Percentiles rank a stretch among this genome's conserved stretches.
Evolutionary conservation across 2,329 filamentous ascomycete species (phyloP).

Genomic region (Cercospora zeae-maydis): DNA sequence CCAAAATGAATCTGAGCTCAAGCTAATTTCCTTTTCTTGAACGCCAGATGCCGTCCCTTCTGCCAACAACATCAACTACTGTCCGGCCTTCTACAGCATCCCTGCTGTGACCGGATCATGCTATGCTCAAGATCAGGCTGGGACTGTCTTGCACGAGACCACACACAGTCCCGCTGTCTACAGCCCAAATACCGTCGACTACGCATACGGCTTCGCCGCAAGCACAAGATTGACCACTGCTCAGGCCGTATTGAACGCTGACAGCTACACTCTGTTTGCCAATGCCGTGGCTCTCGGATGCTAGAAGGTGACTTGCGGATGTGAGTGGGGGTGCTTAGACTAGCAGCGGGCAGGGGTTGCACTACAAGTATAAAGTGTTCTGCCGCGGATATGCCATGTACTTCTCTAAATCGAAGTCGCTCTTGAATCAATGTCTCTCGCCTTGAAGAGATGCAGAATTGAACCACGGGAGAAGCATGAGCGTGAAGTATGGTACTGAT

Average conservation of each 20-base stretch:
- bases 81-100: not conserved
- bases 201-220: not conserved
- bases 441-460: not conserved
- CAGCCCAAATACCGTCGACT: not conserved
- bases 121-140: not conserved
- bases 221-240: not conserved
- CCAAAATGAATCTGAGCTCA: not conserved
- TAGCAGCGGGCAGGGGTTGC: not conserved
- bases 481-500: not conserved
- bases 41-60: not conserved
- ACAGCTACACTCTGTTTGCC: not conserved
- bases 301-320: not conserved
- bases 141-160: not conserved
- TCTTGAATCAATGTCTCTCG: not conserved
- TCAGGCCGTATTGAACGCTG: not conserved
- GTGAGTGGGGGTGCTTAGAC: not conserved
- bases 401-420: not conserved
- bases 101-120: not conserved
- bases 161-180: not conserved
- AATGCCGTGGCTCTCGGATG: not conserved
- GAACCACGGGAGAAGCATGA: not conserved
- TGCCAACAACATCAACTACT: slow-evolving; percentile 1
- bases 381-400: not conserved
- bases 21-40: not conserved
- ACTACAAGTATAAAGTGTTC: not conserved